Conservation (phyloP, 768 basidiomycete species). For the Trametes cinnabarina region DNA sequence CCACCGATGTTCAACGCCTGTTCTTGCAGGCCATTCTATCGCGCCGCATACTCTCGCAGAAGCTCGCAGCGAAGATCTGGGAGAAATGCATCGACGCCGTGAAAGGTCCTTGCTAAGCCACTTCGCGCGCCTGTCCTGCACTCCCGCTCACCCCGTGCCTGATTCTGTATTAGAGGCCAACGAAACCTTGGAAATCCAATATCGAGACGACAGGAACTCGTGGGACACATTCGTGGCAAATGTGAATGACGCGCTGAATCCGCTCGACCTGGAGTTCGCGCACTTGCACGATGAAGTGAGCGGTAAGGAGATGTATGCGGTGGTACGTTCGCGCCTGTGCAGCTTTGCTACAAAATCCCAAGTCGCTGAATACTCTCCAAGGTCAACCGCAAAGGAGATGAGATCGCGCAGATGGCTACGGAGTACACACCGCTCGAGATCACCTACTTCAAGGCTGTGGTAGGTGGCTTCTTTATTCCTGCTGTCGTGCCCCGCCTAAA, state of each 20-base stretch:
- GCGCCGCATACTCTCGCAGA: slow-evolving; percentile 61
- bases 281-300: slow-evolving; percentile 59
- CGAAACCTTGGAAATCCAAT: slow-evolving; percentile 45
- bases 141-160: not conserved
- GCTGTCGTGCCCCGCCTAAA: not conserved
- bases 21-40: slow-evolving; percentile 80
- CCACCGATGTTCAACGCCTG: slow-evolving; percentile 69
- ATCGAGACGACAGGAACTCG: slow-evolving; percentile 40
- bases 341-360: not conserved
- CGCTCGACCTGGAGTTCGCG: slow-evolving; percentile 72
- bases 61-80: slow-evolving; percentile 66
- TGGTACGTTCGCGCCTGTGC: slow-evolving; percentile 48
- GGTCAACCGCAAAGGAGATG: slow-evolving; percentile 82
- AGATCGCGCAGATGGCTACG: slow-evolving; percentile 80
- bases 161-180: slow-evolving; percentile 49
- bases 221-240: slow-evolving; percentile 61
- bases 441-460: slow-evolving; percentile 79
- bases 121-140: not conserved
- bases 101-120: slow-evolving; percentile 44
- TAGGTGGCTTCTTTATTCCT: slow-evolving; percentile 35
- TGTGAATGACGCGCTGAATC: slow-evolving; percentile 63
- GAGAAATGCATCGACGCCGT: slow-evolving; percentile 65
- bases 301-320: slow-evolving; percentile 61
- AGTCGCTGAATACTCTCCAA: slow-evolving; percentile 27
- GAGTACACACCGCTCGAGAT: slow-evolving; percentile 80